These are phyloP conservation scores for Lycium barbarum DNA, from an alignment of 257 asterid species.

Conservation along the genomic window DNA sequence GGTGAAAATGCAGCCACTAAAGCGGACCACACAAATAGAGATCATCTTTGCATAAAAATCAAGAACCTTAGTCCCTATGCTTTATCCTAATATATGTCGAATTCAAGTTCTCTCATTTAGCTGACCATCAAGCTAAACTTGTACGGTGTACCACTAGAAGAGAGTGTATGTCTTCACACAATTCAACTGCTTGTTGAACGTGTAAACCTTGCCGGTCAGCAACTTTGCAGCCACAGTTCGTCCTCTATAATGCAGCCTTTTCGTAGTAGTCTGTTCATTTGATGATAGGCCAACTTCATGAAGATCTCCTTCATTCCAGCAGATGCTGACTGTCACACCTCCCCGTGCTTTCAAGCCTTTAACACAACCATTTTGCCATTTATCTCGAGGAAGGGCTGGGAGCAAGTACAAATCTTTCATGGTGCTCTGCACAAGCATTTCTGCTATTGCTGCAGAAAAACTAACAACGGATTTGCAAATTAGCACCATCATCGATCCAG, in stretches of 20 bases:
- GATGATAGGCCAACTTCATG: constrained; percentile 70
- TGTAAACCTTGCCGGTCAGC: constrained; percentile 57
- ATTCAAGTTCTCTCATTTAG: not conserved
- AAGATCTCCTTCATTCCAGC: constrained; percentile 76
- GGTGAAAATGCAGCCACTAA: not conserved
- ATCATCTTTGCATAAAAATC: not conserved
- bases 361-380: constrained; percentile 68
- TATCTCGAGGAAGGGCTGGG: constrained; percentile 76
- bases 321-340: constrained; percentile 58
- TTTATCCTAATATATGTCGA: too few species aligned
- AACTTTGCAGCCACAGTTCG: constrained; percentile 43
- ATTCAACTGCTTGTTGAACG: constrained; percentile 60
- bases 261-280: constrained; percentile 36
- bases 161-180: constrained; percentile 46
- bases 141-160: not conserved
- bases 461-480: constrained; percentile 41
- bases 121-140: not conserved
- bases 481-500: constrained; percentile 14
- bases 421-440: constrained; percentile 85
- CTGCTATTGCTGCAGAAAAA: constrained; percentile 77
- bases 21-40: not conserved
- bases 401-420: constrained; percentile 66
- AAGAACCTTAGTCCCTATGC: not conserved
- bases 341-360: constrained; percentile 77
- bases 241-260: constrained; percentile 61